Conservation (phyloP, 441 rosid species). For the Brassica hybrid region DNA sequence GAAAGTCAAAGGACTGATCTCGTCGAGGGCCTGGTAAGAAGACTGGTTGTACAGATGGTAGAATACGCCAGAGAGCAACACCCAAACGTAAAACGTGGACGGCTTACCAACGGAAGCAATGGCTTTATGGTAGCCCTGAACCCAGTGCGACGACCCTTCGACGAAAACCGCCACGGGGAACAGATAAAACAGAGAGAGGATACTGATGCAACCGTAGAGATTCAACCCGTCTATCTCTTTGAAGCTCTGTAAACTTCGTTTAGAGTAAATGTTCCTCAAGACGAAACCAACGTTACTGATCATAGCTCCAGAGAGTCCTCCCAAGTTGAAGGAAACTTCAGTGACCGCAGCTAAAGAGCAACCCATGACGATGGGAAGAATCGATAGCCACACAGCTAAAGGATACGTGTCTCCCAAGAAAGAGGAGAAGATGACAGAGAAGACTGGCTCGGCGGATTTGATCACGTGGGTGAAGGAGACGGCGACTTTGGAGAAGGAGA, state of each 20-base stretch:
- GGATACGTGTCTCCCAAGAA: constrained; percentile 88
- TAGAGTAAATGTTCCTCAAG: constrained; percentile 82
- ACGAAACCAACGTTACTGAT: constrained; percentile 95
- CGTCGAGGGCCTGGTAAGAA: constrained; percentile 93
- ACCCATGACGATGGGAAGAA: constrained; percentile 90
- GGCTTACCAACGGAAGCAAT: constrained; percentile 68
- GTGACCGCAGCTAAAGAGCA: constrained; percentile 92
- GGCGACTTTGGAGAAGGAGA: constrained; percentile 95
- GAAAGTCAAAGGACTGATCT: constrained; percentile 93
- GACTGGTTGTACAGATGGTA: constrained; percentile 93
- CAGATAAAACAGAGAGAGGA: constrained; percentile 71
- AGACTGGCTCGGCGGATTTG: constrained; percentile 93
- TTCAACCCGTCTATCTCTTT: constrained; percentile 91
- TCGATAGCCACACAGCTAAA: constrained; percentile 83
- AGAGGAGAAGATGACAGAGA: constrained; percentile 88
- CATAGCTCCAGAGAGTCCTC: constrained; percentile 89
- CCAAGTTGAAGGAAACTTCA: constrained; percentile 86
- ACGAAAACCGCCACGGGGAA: constrained; percentile 84
- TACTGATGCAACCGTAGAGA: constrained; percentile 82
- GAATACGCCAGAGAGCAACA: constrained; percentile 81
- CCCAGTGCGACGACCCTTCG: constrained; percentile 90
- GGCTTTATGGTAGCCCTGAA: constrained; percentile 80
- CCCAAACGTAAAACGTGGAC: constrained; percentile 86
- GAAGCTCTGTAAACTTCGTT: constrained; percentile 74
- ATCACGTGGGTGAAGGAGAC: constrained; percentile 96